These are phyloP conservation scores for Diaporthe sp. DNA, from an alignment of 2,329 filamentous ascomycete species.

Conservation along the genomic window DNA sequence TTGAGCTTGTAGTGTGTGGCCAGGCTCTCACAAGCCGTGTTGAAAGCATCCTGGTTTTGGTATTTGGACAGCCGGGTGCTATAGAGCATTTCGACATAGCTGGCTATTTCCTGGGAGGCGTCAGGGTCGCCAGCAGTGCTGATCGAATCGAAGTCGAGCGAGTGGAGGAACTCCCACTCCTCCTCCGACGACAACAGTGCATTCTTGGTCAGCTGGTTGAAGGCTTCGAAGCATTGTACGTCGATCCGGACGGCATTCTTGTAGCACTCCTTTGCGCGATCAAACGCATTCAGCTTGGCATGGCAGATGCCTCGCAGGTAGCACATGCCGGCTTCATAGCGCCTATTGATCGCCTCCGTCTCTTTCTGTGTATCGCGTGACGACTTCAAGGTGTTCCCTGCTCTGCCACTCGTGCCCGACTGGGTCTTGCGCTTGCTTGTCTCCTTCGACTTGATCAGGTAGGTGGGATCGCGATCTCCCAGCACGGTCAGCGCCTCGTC, in stretches of 20 bases:
- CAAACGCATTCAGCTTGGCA: conserved; percentile 96
- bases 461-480: conserved; percentile 93
- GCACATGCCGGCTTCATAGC: conserved; percentile 97
- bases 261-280: conserved; percentile 97
- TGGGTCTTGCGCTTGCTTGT: conserved; percentile 79
- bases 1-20: conserved; percentile 93
- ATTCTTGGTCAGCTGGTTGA: conserved; percentile 98
- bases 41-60: conserved; percentile 86
- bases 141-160: conserved; percentile 90
- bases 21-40: conserved; percentile 88
- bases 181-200: conserved; percentile 88
- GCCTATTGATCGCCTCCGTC: conserved; percentile 81
- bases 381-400: conserved; percentile 35
- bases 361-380: conserved; percentile 53
- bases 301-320: conserved; percentile 94
- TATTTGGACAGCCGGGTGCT: conserved; percentile 97
- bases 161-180: conserved; percentile 90
- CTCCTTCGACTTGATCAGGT: conserved; percentile 78
- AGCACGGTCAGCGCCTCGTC: conserved; percentile 90
- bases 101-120: conserved; percentile 85
- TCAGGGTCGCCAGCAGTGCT: conserved; percentile 70
- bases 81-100: conserved; percentile 96
- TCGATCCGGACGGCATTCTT: conserved; percentile 97
- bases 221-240: conserved; percentile 97
- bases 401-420: conserved; percentile 54